Evolutionary conservation across 2,329 filamentous ascomycete species (phyloP).

Genomic region (Stemphylium beticola): DNA sequence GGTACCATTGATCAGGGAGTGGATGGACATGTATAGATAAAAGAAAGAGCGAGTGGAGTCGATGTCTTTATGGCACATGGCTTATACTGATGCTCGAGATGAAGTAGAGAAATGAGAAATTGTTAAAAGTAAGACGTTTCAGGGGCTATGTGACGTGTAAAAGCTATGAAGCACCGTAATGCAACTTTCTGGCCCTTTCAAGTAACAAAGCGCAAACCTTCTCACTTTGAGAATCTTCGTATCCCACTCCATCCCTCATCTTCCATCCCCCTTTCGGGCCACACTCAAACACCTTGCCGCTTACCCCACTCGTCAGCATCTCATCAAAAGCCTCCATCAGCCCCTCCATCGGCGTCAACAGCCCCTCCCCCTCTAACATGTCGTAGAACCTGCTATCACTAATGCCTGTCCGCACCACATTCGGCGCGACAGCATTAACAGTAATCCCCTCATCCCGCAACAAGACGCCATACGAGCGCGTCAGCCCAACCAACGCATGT

Average conservation of each 20-base stretch:
- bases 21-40: conserved; percentile 18
- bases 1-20: neutral
- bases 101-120: conserved; percentile 13
- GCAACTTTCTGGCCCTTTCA: too few relatives aligned
- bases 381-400: conserved; percentile 50
- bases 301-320: conserved; percentile 43
- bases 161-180: too few relatives aligned
- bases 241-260: conserved; percentile 34
- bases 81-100: conserved; percentile 5
- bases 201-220: conserved; percentile 14
- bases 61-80: neutral
- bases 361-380: conserved; percentile 36
- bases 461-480: conserved; percentile 51
- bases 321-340: conserved; percentile 51
- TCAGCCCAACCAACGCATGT: conserved; percentile 49
- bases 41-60: neutral
- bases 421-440: conserved; percentile 53
- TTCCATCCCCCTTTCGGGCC: conserved; percentile 47
- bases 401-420: conserved; percentile 51
- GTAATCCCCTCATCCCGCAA: conserved; percentile 50
- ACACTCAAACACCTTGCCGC: conserved; percentile 52
- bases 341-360: conserved; percentile 50
- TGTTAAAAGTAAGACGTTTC: neutral
- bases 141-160: too few relatives aligned
- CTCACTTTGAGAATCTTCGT: conserved; percentile 41